Evolutionary conservation across 148 eudicot genomes (phyloP), one percentile per base, ranked within the genome.

Genomic region (Oxyria digyna): DNA sequence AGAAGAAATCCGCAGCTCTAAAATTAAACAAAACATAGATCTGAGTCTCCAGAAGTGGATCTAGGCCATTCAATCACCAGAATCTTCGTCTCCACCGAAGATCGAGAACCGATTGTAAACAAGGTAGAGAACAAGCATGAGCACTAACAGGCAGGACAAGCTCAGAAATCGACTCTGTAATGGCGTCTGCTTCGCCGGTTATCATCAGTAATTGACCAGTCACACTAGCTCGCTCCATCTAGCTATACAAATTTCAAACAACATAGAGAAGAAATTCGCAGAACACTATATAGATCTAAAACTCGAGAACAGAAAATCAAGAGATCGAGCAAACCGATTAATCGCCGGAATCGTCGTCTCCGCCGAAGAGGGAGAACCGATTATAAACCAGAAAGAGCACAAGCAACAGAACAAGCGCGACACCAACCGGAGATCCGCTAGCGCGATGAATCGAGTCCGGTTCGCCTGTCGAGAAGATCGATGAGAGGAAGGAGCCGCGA

Each of bases 11-110:
- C n/a, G n/a, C n/a, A n/a, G n/a, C n/a, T n/a, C n/a, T n/a, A n/a
- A n/a, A n/a, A n/a, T n/a, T n/a, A n/a, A n/a, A n/a, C n/a, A n/a
- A n/a, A n/a, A n/a, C n/a, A n/a, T n/a, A n/a, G n/a, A n/a, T n/a
- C n/a, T n/a, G n/a, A n/a, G n/a, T n/a, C n/a, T n/a, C n/a, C n/a
- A n/a, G n/a, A n/a, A n/a, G n/a, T n/a, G n/a, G n/a, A n/a, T n/a
- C n/a, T n/a, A n/a, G n/a, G 8, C 8, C 41, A 31, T 37, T 67
- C 66, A 91, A 26, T 88, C 96, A 21, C 71, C 92, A 23, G 77
- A 76, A 26, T 84, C 97, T 21, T 87, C 97, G n/a, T 77, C 92
- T 7, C 98, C 96, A 6, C 97, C 93, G 64, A 92, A 92, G n/a
- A n/a, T n/a, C n/a, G n/a, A n/a, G n/a, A n/a, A n/a, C n/a, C n/a